These are phyloP conservation scores for Alternaria ventricosa DNA, from an alignment of 2,329 filamentous ascomycete genomes.

Conservation along the genomic window DNA sequence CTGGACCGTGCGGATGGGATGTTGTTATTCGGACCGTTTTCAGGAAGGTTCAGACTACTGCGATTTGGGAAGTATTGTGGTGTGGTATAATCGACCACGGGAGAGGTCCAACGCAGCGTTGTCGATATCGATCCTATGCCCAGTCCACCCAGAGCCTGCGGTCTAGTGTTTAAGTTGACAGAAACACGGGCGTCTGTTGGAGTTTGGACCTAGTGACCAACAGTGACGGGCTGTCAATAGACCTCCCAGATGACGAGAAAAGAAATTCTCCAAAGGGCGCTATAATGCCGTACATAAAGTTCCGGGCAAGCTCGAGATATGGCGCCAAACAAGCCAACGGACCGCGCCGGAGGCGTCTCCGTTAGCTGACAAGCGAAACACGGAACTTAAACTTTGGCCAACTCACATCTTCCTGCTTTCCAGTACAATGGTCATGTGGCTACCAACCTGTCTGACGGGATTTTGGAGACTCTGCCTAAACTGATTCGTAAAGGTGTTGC, in stretches of 20 bases:
- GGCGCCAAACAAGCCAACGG: conserved; percentile 13
- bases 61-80: background rate
- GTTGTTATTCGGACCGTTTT: conserved; percentile 10
- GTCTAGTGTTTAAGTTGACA: background rate
- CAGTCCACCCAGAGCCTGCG: background rate
- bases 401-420: conserved; percentile 8
- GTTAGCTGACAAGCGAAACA: conserved; percentile 15
- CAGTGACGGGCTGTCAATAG: conserved; percentile 1
- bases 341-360: conserved; percentile 29
- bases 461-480: conserved; percentile 1
- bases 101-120: background rate
- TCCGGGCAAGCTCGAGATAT: conserved; percentile 3
- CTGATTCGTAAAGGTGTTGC: background rate
- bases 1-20: background rate
- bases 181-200: background rate
- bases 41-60: conserved; percentile 9
- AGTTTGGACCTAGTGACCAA: background rate
- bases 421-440: conserved; percentile 20
- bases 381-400: conserved; percentile 3
- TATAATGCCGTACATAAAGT: conserved; percentile 9
- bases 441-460: conserved; percentile 5
- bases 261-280: background rate
- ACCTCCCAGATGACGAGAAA: background rate
- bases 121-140: background rate
- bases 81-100: background rate